phyloP scores from a whole-genome alignment of 2,329 filamentous ascomycete genomes.

The Venturia oleaginea region DNA sequence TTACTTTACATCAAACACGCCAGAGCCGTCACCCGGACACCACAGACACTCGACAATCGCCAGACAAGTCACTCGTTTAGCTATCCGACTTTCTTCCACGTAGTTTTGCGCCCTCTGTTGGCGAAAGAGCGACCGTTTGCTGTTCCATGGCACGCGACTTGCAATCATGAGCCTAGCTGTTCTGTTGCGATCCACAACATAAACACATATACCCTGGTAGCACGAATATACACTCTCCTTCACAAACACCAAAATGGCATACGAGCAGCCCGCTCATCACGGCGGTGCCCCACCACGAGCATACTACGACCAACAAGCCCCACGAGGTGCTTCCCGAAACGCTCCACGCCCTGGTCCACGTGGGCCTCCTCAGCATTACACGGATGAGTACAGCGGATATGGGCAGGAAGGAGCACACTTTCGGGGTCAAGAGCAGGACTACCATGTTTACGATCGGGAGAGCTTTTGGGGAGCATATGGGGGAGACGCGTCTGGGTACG shows the following conservation, averaged over 20 bases:
- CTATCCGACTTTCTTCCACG: background rate
- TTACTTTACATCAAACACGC: background rate
- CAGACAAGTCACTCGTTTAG: background rate
- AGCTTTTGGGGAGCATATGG: slow-evolving; percentile 12
- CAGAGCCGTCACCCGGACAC: background rate
- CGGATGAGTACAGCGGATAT: background rate
- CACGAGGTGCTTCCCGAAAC: slow-evolving; percentile 17
- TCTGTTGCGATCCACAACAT: background rate
- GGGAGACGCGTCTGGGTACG: background rate
- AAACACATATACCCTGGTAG: background rate
- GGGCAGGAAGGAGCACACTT: background rate
- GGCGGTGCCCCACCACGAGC: slow-evolving; percentile 25
- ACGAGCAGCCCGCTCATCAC: slow-evolving; percentile 29
- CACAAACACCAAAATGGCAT: slow-evolving; percentile 27
- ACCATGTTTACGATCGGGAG: slow-evolving; percentile 7
- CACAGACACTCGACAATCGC: background rate
- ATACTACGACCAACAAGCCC: slow-evolving; percentile 21
- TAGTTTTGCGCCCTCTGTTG: background rate
- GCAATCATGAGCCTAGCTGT: background rate
- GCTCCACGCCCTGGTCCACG: slow-evolving; percentile 7
- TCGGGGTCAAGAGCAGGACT: slow-evolving; percentile 3
- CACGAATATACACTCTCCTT: background rate
- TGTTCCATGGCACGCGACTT: slow-evolving; percentile 8
- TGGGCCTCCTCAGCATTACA: background rate
- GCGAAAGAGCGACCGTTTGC: background rate